Percentiles rank a stretch among this genome's conserved stretches.
Conservation (phyloP, 176 grass and related monocot genomes). For the Carex cristatella region DNA sequence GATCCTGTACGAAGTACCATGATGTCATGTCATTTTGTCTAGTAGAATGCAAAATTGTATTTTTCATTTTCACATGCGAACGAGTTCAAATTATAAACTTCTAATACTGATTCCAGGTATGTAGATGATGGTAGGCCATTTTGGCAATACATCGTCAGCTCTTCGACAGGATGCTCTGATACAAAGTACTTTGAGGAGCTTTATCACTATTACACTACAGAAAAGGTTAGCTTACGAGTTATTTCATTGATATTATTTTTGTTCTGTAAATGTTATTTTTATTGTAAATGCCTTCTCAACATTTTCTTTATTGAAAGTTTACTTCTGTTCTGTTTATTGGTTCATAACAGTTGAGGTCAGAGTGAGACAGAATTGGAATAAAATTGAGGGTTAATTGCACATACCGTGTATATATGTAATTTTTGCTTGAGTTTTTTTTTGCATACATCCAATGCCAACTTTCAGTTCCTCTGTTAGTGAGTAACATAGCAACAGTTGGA, state of each 20-base stretch:
- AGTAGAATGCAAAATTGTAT: not conserved
- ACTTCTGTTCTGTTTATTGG: not conserved
- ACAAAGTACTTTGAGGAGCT: conserved; percentile 89
- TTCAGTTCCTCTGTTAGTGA: not conserved
- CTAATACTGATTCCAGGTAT: conserved; percentile 48
- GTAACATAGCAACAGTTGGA: not conserved
- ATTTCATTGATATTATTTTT: not conserved
- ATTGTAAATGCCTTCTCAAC: not conserved
- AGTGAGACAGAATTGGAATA: not conserved
- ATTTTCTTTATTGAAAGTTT: not conserved
- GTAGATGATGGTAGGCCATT: conserved; percentile 92
- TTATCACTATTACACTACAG: conserved; percentile 84
- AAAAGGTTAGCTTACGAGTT: conserved; percentile 50
- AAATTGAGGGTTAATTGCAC: not conserved
- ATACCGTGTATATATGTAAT: not conserved
- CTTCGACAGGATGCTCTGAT: conserved; percentile 89
- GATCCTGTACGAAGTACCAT: not conserved
- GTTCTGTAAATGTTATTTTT: not conserved
- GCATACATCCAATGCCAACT: not conserved
- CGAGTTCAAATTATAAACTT: not conserved
- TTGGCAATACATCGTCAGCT: conserved; percentile 85
- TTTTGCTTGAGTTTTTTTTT: not conserved
- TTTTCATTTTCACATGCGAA: not conserved
- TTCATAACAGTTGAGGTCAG: conserved; percentile 1
- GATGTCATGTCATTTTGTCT: not conserved